phyloP scores from a whole-genome alignment of 805 yeast species.

The Lipomyces yamadae region DNA sequence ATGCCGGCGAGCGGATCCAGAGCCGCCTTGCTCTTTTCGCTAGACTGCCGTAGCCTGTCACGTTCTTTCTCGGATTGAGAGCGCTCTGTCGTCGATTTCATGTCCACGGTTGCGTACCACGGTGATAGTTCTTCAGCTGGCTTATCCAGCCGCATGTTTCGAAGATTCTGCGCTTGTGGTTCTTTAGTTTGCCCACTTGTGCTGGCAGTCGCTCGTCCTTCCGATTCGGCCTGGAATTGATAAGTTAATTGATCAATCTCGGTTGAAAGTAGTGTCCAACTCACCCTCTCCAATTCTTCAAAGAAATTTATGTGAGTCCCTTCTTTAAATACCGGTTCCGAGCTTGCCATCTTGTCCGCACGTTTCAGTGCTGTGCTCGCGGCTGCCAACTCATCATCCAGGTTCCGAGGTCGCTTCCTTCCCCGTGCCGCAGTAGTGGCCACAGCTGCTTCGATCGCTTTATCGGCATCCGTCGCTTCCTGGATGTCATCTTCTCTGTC shows the following conservation, averaged over 20 bases:
- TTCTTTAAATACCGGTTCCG: background rate
- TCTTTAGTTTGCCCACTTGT: background rate
- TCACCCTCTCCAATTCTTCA: constrained; percentile 27
- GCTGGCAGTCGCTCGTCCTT: background rate
- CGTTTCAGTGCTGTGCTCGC: constrained; percentile 4
- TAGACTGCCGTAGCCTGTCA: constrained; percentile 7
- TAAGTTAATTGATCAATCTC: background rate
- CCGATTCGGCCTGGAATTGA: background rate
- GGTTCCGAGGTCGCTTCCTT: background rate
- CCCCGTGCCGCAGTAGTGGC: background rate
- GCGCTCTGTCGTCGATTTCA: constrained; percentile 7
- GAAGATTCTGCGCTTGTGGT: constrained; percentile 12
- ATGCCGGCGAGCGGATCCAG: constrained; percentile 26
- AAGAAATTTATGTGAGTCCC: constrained; percentile 32
- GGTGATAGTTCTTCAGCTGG: constrained; percentile 24
- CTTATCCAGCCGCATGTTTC: constrained; percentile 24
- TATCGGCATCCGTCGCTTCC: constrained; percentile 11
- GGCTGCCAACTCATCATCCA: constrained; percentile 20
- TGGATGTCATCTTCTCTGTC: constrained; percentile 2
- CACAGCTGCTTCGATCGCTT: constrained; percentile 1
- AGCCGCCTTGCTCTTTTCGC: constrained; percentile 14
- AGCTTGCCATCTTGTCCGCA: constrained; percentile 1
- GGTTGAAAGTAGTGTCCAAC: background rate
- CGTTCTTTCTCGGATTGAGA: constrained; percentile 8
- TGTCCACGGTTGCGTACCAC: constrained; percentile 26